Base-by-base conservation (phyloP, 2,329 filamentous ascomycete genomes). In the Calycina herbarum region DNA sequence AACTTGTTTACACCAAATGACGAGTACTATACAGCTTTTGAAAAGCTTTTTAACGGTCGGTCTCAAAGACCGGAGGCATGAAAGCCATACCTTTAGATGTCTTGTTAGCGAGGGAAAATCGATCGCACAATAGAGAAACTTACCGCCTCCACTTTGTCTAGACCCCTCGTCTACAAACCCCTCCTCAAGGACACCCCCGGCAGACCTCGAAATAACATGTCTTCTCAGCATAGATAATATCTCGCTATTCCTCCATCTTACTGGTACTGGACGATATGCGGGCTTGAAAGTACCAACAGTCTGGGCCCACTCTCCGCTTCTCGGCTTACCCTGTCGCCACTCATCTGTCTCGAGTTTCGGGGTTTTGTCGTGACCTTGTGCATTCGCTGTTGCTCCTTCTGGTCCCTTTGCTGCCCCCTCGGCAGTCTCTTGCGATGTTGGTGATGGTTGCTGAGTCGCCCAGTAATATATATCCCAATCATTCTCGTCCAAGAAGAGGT, bases 401-500 rank as follows among this genome's bases (percentile, higher is more conserved):
- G 68, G 38, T 27, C 78, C 78, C 2, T 79, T 74, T n/a, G 78
- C 79, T 31, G 78, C 80, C 33, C 84, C 82, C 70, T 87, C 84
- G 5, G 84, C 82, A 58, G 82, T 82, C 65, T 86, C 82, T 62
- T 82, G 78, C 40, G 86, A 84, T n/a, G 85, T 85, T 1, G 83
- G 80, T 4, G 85, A 80, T 13, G 89, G 83, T 72, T 93, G 88
- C 79, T 99, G 95, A 17, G 95, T 99, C 3, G 92, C 93, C 95
- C 95, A 99, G 84, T 99, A 99, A 84, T 99, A 99, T 68, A 99
- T 97, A 78, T 99, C 95, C 95, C 95, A 99, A 82, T 99, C 95
- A 79, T 99, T 99, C 81, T 99, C 95, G 79, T 99, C 95, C 64
- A 99, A 88, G 82, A 99, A 96, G 33, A 85, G 82, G 78, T 98